phyloP scores from a whole-genome alignment of 495 filamentous ascomycete species.

The Tuber calosporum region DNA sequence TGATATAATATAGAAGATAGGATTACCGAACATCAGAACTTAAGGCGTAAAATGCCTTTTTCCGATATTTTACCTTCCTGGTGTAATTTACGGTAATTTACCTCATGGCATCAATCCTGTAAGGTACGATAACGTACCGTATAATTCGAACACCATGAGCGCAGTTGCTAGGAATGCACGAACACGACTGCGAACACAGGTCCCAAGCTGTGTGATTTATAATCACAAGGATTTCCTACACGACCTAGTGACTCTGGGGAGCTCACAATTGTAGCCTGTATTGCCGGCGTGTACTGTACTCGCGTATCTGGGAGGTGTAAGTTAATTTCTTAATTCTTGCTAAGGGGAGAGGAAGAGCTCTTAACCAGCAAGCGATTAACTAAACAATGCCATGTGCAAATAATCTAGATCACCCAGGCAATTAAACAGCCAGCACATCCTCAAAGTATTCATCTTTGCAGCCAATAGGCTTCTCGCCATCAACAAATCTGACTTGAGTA shows the following conservation, averaged over 20 bases:
- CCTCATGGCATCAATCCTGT: no score
- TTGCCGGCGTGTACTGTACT: not conserved
- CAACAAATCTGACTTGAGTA: conserved; percentile 59
- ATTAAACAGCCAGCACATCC: conserved; percentile 46
- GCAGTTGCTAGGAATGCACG: no score
- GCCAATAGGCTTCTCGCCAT: conserved; percentile 47
- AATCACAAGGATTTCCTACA: not conserved
- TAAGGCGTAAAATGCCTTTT: no score
- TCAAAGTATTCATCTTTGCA: conserved; percentile 59
- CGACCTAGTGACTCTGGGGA: not conserved
- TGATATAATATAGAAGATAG: no score
- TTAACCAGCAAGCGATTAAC: not conserved
- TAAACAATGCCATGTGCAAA: not conserved
- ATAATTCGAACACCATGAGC: no score
- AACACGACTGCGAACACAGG: no score
- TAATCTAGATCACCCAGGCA: not conserved
- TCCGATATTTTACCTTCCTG: no score
- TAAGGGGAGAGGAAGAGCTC: not conserved
- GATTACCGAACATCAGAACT: no score
- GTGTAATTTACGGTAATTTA: no score
- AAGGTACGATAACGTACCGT: no score
- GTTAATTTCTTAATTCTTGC: not conserved
- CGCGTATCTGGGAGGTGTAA: not conserved
- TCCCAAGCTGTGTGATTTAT: not conserved
- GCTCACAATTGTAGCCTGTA: not conserved